Evolutionary conservation across 2,329 filamentous ascomycete genomes (phyloP).

Genomic region (Claviceps capensis): DNA sequence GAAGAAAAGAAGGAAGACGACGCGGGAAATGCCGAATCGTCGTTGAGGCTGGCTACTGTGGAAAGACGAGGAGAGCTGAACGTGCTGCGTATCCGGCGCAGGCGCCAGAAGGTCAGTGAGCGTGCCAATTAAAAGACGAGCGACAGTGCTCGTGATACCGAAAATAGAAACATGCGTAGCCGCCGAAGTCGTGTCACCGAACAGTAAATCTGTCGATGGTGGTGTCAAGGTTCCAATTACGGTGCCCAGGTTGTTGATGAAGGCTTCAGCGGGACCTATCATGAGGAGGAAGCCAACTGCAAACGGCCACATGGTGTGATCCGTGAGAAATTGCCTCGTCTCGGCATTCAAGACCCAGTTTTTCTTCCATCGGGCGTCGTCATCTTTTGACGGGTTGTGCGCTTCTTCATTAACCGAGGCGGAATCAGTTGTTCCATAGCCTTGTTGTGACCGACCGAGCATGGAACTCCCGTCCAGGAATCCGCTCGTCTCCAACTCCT

Average conservation of each 20-base stretch:
- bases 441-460: slow-evolving; percentile 40
- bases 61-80: slow-evolving; percentile 26
- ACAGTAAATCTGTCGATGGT: slow-evolving; percentile 30
- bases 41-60: slow-evolving; percentile 11
- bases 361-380: slow-evolving; percentile 56
- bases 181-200: slow-evolving; percentile 40
- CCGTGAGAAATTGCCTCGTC: slow-evolving; percentile 69
- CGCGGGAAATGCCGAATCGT: slow-evolving; percentile 55
- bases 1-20: slow-evolving; percentile 66
- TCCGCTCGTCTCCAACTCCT: slow-evolving; percentile 82
- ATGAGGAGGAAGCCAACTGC: slow-evolving; percentile 85
- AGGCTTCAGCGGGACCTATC: slow-evolving; percentile 89
- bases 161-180: slow-evolving; percentile 90
- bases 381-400: slow-evolving; percentile 26
- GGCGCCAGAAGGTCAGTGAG: slow-evolving; percentile 78
- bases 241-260: slow-evolving; percentile 93
- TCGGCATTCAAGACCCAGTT: slow-evolving; percentile 84
- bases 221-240: slow-evolving; percentile 76
- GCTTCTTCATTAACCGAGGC: slow-evolving; percentile 30
- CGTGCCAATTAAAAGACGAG: slow-evolving; percentile 77
- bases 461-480: slow-evolving; percentile 63
- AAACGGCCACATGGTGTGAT: slow-evolving; percentile 93
- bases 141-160: slow-evolving; percentile 78
- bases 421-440: slow-evolving; percentile 49
- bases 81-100: slow-evolving; percentile 44